Evolutionary conservation across 495 filamentous ascomycete genomes (phyloP), one percentile per base, ranked within the genome.

Genomic region (Penicillium mononematosum): DNA sequence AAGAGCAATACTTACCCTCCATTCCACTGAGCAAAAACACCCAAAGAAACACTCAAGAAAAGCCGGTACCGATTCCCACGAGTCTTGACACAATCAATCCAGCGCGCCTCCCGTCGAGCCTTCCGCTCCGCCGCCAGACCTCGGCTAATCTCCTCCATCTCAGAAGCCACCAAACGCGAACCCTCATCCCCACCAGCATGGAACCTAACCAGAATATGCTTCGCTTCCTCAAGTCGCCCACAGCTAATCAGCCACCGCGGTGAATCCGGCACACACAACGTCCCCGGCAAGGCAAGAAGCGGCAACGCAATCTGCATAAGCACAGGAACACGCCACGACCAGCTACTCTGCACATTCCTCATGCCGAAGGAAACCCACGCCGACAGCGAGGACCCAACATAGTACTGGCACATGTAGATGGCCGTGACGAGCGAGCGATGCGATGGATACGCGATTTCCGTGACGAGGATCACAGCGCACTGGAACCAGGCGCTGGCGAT

Each of bases 271-370:
- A 69, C 60, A 67, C 66, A 6, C 45, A 65, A 70, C 20, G 76
- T 48, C 45, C 69, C 67, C 10, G 58, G 58, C 25, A 78, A 51
- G 19, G 73, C 70, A 51, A 74, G 44, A 34, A 72, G n/a, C 1
- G 74, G 70, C 10, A 68, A 66, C 10, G 77, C 58, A 34, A 75
- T 75, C 68, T 95, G 91, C 83, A 94, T 87, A 25, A 79, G 50
- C 5, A 71, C 63, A 0, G 74, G 71, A 14, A 71, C 44, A 7
- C 76, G 66, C 75, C 75, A 79, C 8, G 73, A 63, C 76, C 75
- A 79, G 52, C 65, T 63, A 51, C 52, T 69, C 11, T 53, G 48
- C 29, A 70, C 59, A 44, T 65, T 58, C 34, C 61, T 61, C 14
- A 47, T 49, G 4, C 53, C 60, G 29, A 59, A 65, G 1, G 48